Evolutionary conservation across 177 flowering plant genomes (phyloP).

Genomic region (Vitis hybrid): DNA sequence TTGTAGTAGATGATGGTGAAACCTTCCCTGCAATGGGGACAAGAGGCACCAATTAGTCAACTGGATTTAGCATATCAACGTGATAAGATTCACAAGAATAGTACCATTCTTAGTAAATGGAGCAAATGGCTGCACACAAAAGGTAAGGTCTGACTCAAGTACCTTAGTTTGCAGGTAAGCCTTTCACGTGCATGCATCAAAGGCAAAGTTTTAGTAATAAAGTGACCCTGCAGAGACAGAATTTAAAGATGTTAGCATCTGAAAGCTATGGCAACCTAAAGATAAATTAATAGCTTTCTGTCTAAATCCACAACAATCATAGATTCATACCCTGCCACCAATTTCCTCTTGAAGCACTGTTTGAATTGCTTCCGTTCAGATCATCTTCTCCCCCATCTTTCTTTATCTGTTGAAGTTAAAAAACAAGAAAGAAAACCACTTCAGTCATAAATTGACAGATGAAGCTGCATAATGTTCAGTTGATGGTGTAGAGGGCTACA

Average conservation of each 20-base stretch:
- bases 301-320: background rate
- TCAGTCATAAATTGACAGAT: background rate
- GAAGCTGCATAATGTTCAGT: background rate
- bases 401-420: constrained; percentile 27
- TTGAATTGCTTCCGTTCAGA: constrained; percentile 31
- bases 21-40: constrained; percentile 5
- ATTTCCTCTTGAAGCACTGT: constrained; percentile 55
- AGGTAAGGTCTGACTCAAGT: background rate
- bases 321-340: constrained; percentile 61
- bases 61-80: no score
- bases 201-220: constrained; percentile 30
- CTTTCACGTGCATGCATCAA: background rate
- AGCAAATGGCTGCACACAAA: background rate
- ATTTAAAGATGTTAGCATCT: constrained; percentile 1
- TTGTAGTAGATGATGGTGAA: background rate
- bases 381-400: constrained; percentile 43
- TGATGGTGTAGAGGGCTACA: background rate
- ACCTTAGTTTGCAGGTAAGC: constrained; percentile 4
- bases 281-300: background rate
- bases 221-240: constrained; percentile 41
- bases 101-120: no score
- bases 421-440: background rate
- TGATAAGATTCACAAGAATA: no score
- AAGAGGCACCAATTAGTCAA: no score
- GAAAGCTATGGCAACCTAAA: background rate